Evolutionary conservation across 179 eudicot genomes (phyloP).

Genomic region (Spinacia oleracea): DNA sequence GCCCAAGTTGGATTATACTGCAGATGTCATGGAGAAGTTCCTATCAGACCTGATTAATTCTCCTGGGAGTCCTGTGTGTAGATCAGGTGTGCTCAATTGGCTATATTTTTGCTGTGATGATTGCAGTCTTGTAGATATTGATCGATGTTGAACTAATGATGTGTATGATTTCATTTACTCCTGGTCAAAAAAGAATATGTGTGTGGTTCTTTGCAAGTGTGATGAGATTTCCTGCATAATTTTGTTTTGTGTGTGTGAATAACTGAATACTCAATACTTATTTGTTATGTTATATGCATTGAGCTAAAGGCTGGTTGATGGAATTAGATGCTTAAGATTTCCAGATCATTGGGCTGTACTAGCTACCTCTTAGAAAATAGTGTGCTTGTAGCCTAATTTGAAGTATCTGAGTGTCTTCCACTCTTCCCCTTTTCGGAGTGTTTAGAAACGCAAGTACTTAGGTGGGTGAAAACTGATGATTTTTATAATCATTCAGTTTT

Average conservation of each 20-base stretch:
- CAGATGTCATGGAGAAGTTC: slow-evolving; percentile 90
- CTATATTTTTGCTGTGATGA: not conserved
- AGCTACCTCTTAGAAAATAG: not conserved
- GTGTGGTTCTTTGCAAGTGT: not conserved
- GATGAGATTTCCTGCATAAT: not conserved
- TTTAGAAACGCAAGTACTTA: not conserved
- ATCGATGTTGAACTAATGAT: not conserved
- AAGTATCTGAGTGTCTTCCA: not conserved
- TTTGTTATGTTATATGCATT: not conserved
- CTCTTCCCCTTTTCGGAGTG: not conserved
- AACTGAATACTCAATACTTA: too few relatives aligned
- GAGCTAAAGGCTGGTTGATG: not conserved
- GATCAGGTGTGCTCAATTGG: slow-evolving; percentile 44
- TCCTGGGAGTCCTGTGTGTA: slow-evolving; percentile 53
- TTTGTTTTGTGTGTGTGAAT: not conserved
- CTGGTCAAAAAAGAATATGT: not conserved
- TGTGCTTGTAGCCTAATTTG: not conserved
- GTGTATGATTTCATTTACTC: not conserved
- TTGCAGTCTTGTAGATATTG: not conserved
- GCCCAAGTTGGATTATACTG: slow-evolving; percentile 82
- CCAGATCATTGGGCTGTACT: not conserved
- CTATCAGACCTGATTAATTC: slow-evolving; percentile 71
- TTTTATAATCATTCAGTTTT: not conserved
- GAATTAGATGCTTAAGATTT: not conserved
- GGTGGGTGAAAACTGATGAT: not conserved